Evolutionary conservation across 2,329 filamentous ascomycete genomes (phyloP).

Genomic region (Cercospora berteroae): DNA sequence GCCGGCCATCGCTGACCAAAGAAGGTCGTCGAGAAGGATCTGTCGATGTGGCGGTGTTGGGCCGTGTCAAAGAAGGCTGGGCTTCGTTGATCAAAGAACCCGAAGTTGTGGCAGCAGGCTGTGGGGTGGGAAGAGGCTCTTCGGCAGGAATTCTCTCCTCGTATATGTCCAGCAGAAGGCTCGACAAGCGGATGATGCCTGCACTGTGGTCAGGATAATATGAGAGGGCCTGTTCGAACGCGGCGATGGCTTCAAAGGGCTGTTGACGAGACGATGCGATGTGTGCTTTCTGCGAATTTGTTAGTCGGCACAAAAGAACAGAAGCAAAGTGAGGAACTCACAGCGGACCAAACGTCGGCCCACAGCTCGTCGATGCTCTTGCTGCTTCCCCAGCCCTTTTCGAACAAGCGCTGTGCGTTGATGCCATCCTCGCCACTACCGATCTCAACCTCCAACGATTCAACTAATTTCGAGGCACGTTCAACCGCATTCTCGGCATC

Average conservation of each 20-base stretch:
- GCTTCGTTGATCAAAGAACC: constrained; percentile 25
- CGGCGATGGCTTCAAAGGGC: constrained; percentile 67
- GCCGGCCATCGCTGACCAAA: constrained; percentile 15
- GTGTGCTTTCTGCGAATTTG: constrained; percentile 59
- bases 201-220: constrained; percentile 75
- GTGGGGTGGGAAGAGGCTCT: constrained; percentile 47
- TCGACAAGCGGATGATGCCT: constrained; percentile 78
- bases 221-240: constrained; percentile 80
- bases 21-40: constrained; percentile 18
- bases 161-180: constrained; percentile 84
- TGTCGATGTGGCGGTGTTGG: constrained; percentile 20
- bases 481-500: constrained; percentile 76
- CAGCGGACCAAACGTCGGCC: constrained; percentile 80
- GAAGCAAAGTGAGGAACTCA: constrained; percentile 35
- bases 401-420: constrained; percentile 60
- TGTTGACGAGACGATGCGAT: constrained; percentile 61
- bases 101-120: constrained; percentile 29
- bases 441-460: constrained; percentile 66
- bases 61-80: constrained; percentile 20
- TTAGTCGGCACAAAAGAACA: constrained; percentile 21
- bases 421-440: constrained; percentile 55
- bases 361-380: constrained; percentile 81
- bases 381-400: constrained; percentile 72
- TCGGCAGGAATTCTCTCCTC: constrained; percentile 60
- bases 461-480: constrained; percentile 76